phyloP scores from a whole-genome alignment of 2,329 filamentous ascomycete genomes.

The Harringtonia aguacate region DNA sequence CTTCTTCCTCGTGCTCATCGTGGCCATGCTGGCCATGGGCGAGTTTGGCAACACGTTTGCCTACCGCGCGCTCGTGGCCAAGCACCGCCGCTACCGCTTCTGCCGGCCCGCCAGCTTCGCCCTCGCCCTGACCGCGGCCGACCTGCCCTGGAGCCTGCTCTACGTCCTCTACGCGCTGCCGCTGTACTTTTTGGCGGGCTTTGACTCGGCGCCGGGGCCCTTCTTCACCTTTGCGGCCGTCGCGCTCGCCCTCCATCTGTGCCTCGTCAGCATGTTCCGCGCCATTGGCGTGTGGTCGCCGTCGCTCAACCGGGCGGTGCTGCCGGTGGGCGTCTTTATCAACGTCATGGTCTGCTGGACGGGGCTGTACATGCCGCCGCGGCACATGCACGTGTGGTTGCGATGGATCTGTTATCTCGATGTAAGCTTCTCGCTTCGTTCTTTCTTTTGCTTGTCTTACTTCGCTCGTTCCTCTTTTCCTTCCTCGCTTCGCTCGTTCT shows the following conservation, averaged over 20 bases:
- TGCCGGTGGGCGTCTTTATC: neutral
- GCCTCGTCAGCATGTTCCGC: neutral
- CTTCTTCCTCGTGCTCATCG: neutral
- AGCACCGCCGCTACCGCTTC: neutral
- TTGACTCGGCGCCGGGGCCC: neutral
- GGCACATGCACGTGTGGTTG: neutral
- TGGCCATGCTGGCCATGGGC: neutral
- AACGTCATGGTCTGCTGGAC: neutral
- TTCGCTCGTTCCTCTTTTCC: too few relatives aligned
- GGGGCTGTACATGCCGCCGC: neutral
- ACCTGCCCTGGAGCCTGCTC: neutral
- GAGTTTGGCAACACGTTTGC: constrained; percentile 2
- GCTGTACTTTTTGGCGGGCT: constrained; percentile 1
- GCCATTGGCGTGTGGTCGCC: neutral
- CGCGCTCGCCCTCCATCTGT: neutral
- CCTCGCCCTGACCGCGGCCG: neutral
- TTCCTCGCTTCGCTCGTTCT: neutral
- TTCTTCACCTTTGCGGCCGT: constrained; percentile 3
- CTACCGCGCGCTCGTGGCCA: neutral
- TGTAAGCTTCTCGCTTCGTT: neutral
- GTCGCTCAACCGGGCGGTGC: neutral
- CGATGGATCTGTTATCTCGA: neutral
- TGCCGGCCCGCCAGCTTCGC: neutral
- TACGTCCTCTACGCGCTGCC: neutral
- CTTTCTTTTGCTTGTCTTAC: neutral